These are phyloP conservation scores for Agaricus subrufescens DNA, from an alignment of 768 basidiomycete genomes.

Conservation along the genomic window DNA sequence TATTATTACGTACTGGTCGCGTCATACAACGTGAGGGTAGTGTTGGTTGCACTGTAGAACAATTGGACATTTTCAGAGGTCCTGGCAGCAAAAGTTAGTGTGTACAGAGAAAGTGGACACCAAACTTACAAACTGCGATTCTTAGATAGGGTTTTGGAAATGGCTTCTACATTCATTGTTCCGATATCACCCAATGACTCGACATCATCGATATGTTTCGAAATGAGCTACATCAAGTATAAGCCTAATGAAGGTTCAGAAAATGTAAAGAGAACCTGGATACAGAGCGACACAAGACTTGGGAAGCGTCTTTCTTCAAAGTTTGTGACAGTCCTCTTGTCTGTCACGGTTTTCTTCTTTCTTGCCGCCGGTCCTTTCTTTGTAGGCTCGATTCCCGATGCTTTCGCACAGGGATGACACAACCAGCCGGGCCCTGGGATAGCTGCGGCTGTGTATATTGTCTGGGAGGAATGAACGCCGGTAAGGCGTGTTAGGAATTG, in stretches of 20 bases:
- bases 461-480: conserved; percentile 37
- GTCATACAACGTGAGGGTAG: conserved; percentile 74
- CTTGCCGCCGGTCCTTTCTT: conserved; percentile 65
- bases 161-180: conserved; percentile 74
- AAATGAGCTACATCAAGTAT: conserved; percentile 55
- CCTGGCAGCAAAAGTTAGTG: conserved; percentile 29
- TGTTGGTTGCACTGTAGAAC: conserved; percentile 76
- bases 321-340: conserved; percentile 62
- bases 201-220: conserved; percentile 83
- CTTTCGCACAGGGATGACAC: conserved; percentile 81
- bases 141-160: conserved; percentile 78
- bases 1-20: conserved; percentile 67
- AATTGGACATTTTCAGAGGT: conserved; percentile 75
- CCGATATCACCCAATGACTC: conserved; percentile 89
- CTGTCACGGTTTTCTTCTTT: conserved; percentile 59
- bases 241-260: conserved; percentile 7
- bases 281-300: conserved; percentile 74
- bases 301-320: conserved; percentile 71
- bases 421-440: conserved; percentile 70
- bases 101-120: background rate
- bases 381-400: conserved; percentile 77
- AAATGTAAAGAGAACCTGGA: conserved; percentile 44
- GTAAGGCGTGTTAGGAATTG: no score
- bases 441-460: conserved; percentile 79
- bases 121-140: conserved; percentile 75